Percentiles rank a stretch among this genome's conserved stretches.
These are phyloP conservation scores for Aegilops bicornis DNA, from an alignment of 176 grass and related monocot species.

Conservation along the genomic window DNA sequence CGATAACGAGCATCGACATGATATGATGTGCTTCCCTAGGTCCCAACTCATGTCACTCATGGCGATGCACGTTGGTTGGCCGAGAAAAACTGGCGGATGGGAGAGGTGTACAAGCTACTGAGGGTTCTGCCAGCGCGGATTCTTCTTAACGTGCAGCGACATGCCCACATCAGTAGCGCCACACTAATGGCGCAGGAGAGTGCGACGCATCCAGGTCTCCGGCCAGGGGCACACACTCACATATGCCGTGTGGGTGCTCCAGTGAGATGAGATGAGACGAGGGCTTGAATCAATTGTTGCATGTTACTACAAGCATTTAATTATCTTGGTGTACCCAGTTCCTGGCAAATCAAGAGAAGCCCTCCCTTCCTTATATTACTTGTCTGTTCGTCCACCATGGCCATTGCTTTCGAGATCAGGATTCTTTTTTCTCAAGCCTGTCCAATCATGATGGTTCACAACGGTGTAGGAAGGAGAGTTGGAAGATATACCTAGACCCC, in stretches of 20 bases:
- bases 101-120: background rate
- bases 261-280: background rate
- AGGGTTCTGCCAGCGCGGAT: background rate
- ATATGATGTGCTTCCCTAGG: conserved; percentile 4
- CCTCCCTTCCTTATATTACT: background rate
- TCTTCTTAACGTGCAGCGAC: too few species aligned
- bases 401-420: background rate
- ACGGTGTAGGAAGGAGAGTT: too few species aligned
- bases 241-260: background rate
- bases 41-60: conserved; percentile 17
- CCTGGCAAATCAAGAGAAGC: conserved; percentile 41
- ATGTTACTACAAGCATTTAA: background rate
- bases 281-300: background rate
- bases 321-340: background rate
- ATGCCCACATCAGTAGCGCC: too few species aligned
- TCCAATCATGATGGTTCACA: background rate
- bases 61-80: background rate
- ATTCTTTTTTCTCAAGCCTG: background rate
- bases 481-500: too few species aligned
- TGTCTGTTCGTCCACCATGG: background rate
- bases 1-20: background rate
- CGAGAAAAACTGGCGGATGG: background rate
- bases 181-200: too few species aligned
- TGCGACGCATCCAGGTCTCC: too few species aligned
- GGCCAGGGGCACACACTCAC: too few species aligned